A percentile compares a stretch with the other conserved stretches of the same genome.
Conservation (phyloP, 108 stramenopile species). For the Cyclostephanos tholiformis region DNA sequence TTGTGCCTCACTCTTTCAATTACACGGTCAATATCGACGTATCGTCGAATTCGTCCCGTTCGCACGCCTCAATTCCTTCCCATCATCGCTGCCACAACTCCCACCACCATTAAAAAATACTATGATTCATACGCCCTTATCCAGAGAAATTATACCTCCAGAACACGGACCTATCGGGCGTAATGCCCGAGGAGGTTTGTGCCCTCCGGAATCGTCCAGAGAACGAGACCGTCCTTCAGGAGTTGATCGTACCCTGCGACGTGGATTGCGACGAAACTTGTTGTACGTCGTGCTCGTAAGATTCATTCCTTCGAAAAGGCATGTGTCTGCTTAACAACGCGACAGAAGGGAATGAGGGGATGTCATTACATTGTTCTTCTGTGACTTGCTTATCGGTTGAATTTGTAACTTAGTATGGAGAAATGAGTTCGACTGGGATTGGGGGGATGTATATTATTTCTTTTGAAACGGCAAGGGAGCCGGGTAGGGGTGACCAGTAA, state of each 20-base stretch:
- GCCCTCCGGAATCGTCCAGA: slow-evolving; percentile 16
- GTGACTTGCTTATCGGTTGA: too few species aligned
- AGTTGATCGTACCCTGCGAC: slow-evolving; percentile 35
- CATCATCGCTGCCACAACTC: too few species aligned
- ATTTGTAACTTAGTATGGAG: too few species aligned
- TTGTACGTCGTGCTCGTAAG: slow-evolving; percentile 43
- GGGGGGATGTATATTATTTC: too few species aligned
- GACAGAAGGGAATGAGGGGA: too few species aligned
- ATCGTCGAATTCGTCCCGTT: not conserved
- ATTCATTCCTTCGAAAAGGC: too few species aligned
- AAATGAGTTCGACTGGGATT: too few species aligned
- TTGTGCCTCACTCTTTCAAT: not conserved
- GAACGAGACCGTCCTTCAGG: slow-evolving; percentile 30
- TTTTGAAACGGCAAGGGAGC: too few species aligned
- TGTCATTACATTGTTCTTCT: too few species aligned
- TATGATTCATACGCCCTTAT: not conserved
- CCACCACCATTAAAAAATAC: too few species aligned
- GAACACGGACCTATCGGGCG: slow-evolving; percentile 38
- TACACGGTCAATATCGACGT: not conserved
- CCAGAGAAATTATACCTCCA: slow-evolving; percentile 35
- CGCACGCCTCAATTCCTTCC: not conserved
- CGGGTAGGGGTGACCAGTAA: too few species aligned
- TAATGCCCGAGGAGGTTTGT: slow-evolving; percentile 39
- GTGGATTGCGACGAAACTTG: slow-evolving; percentile 34
- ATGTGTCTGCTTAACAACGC: too few species aligned